phyloP scores from a whole-genome alignment of 2,329 filamentous ascomycete genomes.

The Botrytis porri region DNA sequence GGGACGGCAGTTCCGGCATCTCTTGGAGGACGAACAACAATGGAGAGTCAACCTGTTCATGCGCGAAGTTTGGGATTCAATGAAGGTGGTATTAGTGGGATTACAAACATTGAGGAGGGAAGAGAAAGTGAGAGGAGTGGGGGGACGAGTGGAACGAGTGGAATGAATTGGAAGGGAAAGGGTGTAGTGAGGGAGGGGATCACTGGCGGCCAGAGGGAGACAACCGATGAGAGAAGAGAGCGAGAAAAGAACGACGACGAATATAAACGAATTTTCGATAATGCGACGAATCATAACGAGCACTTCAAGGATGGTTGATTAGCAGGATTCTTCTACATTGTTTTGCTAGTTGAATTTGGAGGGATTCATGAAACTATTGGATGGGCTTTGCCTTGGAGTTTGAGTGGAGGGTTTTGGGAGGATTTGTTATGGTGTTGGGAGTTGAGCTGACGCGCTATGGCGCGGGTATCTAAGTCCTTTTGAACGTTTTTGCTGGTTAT shows the following conservation, averaged over 20 bases:
- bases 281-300: not conserved
- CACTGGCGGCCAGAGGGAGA: not conserved
- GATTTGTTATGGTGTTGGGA: not conserved
- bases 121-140: not conserved
- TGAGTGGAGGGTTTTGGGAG: not conserved
- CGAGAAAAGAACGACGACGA: not conserved
- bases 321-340: not conserved
- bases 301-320: not conserved
- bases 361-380: not conserved
- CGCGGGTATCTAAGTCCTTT: not conserved
- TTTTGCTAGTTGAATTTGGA: not conserved
- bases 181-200: not conserved
- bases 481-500: not conserved
- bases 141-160: not conserved
- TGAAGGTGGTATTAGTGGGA: conserved; percentile 32
- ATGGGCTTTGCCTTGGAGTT: not conserved
- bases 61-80: conserved; percentile 30
- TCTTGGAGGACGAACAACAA: conserved; percentile 29
- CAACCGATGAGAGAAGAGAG: not conserved
- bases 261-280: not conserved
- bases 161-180: not conserved
- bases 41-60: conserved; percentile 33
- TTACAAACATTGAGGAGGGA: conserved; percentile 34
- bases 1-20: conserved; percentile 25
- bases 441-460: not conserved